phyloP scores from a whole-genome alignment of 192 early-diverging fungal species.

The Coemansia umbellata region DNA sequence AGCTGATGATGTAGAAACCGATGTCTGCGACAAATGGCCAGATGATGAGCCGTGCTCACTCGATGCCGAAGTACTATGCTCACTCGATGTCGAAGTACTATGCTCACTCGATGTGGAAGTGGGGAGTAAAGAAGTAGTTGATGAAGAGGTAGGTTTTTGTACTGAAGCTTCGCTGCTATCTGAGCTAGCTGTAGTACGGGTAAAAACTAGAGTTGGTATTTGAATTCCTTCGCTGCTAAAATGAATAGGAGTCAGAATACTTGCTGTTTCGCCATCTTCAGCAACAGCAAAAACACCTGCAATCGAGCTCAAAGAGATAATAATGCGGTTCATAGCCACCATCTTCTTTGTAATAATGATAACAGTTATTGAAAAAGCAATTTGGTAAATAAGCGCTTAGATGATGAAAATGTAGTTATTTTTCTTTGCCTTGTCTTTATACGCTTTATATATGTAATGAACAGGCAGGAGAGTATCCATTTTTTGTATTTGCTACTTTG shows the following conservation, averaged over 20 bases:
- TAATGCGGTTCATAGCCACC: too few species aligned
- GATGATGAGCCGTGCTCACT: too few species aligned
- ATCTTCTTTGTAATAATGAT: too few species aligned
- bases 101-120: background rate
- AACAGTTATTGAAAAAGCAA: too few species aligned
- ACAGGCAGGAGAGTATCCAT: too few species aligned
- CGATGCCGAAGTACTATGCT: background rate
- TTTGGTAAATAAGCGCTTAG: too few species aligned
- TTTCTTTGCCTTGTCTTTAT: too few species aligned
- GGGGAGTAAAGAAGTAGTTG: background rate
- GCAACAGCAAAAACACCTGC: background rate
- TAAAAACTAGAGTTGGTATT: background rate
- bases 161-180: background rate
- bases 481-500: too few species aligned
- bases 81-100: background rate
- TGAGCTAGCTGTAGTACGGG: background rate
- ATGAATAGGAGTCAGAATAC: conserved; percentile 2
- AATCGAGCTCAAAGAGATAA: too few species aligned
- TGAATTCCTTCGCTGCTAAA: background rate
- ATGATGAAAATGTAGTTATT: too few species aligned
- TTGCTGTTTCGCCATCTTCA: background rate
- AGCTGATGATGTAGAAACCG: background rate
- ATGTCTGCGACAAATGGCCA: too few species aligned
- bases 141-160: background rate
- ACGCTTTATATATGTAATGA: too few species aligned